phyloP scores from a whole-genome alignment of 768 basidiomycete genomes.

The Coprinopsis marcescibilis region DNA sequence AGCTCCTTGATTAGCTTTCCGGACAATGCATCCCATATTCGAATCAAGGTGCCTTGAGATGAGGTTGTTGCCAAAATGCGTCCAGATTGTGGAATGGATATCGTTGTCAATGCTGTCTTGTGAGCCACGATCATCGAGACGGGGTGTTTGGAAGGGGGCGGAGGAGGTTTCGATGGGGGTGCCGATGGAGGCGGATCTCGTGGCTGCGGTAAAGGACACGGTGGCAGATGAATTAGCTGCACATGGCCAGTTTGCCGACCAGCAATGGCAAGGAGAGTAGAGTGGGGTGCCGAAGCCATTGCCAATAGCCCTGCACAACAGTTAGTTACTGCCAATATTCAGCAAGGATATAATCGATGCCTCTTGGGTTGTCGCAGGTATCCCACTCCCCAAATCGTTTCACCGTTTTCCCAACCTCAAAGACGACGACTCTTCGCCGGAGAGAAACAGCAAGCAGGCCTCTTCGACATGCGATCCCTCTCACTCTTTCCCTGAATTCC shows the following conservation, averaged over 20 bases:
- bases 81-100: constrained; percentile 75
- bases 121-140: constrained; percentile 84
- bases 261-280: constrained; percentile 81
- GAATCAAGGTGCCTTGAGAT: constrained; percentile 74
- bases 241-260: constrained; percentile 86
- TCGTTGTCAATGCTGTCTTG: constrained; percentile 67
- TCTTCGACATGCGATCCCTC: constrained; percentile 73
- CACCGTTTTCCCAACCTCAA: constrained; percentile 57
- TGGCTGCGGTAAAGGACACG: constrained; percentile 58
- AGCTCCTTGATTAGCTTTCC: constrained; percentile 77
- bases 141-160: constrained; percentile 54
- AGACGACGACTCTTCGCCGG: constrained; percentile 73
- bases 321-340: constrained; percentile 11
- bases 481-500: constrained; percentile 81
- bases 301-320: constrained; percentile 57
- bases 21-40: constrained; percentile 76
- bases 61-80: constrained; percentile 81
- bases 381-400: constrained; percentile 74
- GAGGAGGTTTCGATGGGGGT: constrained; percentile 50
- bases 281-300: constrained; percentile 68
- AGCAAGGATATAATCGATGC: constrained; percentile 35
- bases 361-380: constrained; percentile 81
- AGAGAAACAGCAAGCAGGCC: constrained; percentile 83
- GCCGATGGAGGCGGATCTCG: constrained; percentile 50
- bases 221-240: constrained; percentile 80